Conservation (phyloP, 2,329 filamentous ascomycete species). For the Arthroderma uncinatum region DNA sequence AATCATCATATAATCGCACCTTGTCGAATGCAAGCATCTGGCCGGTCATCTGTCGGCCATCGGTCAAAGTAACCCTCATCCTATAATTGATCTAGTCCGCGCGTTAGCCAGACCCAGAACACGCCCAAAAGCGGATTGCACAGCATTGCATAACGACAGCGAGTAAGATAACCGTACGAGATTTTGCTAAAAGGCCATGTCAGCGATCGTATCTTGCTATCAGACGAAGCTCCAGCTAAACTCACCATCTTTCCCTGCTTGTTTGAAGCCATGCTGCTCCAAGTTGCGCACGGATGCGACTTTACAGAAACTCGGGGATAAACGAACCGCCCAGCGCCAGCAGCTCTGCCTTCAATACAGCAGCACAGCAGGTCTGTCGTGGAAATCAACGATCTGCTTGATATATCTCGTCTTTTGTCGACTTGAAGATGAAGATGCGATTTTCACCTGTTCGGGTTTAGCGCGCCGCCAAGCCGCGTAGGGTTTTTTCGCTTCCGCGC, state of each 20-base stretch:
- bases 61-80: slow-evolving; percentile 92
- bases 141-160: not conserved
- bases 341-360: not conserved
- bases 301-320: slow-evolving; percentile 11
- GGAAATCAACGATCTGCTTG: not conserved
- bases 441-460: not conserved
- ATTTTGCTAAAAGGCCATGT: slow-evolving; percentile 48
- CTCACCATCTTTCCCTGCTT: slow-evolving; percentile 99
- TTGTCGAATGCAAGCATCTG: slow-evolving; percentile 99
- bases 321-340: not conserved
- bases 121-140: not conserved
- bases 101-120: not conserved
- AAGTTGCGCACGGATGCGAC: slow-evolving; percentile 37
- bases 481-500: not conserved
- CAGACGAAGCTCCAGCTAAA: slow-evolving; percentile 20
- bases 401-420: not conserved
- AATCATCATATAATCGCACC: too few species aligned
- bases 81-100: slow-evolving; percentile 87
- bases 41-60: slow-evolving; percentile 91
- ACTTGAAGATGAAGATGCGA: not conserved
- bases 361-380: not conserved
- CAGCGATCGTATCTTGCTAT: slow-evolving; percentile 45
- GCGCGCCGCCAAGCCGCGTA: not conserved
- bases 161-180: slow-evolving; percentile 40
- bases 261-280: slow-evolving; percentile 56